Conservation (phyloP, 1,139 yeast species). For the Suhomyces yuchorum region DNA sequence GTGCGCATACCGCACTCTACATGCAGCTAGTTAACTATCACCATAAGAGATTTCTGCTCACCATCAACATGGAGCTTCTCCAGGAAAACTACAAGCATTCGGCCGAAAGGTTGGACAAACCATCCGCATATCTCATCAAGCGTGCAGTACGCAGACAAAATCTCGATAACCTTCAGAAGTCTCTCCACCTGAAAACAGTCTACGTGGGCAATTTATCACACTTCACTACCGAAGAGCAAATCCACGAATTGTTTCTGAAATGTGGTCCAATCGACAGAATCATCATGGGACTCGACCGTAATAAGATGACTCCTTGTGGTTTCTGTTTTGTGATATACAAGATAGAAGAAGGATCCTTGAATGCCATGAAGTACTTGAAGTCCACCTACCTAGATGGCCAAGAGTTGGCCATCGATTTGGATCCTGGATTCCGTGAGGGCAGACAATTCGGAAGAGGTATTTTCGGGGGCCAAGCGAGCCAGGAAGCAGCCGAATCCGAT, state of each 20-base stretch:
- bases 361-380: conserved; percentile 78
- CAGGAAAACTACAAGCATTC: conserved; percentile 57
- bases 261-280: conserved; percentile 78
- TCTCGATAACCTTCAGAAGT: conserved; percentile 60
- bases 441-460: conserved; percentile 92
- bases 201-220: conserved; percentile 86
- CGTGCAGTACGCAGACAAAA: conserved; percentile 65
- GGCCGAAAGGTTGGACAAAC: conserved; percentile 70
- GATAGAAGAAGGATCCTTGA: conserved; percentile 67
- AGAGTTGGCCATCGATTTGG: conserved; percentile 78
- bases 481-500: conserved; percentile 32
- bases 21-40: no score
- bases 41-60: not conserved
- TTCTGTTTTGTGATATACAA: conserved; percentile 87
- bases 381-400: conserved; percentile 83
- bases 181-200: conserved; percentile 69
- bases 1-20: not conserved
- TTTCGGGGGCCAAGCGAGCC: conserved; percentile 78
- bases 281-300: conserved; percentile 91
- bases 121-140: conserved; percentile 71
- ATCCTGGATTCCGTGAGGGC: conserved; percentile 93
- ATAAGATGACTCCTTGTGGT: conserved; percentile 90
- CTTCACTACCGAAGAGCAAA: conserved; percentile 91
- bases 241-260: conserved; percentile 78
- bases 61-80: conserved; percentile 48